A percentile compares a stretch with the other conserved stretches of the same genome.
Evolutionary conservation across 2,329 filamentous ascomycete species (phyloP).

Genomic region (Hansfordia pulvinata): DNA sequence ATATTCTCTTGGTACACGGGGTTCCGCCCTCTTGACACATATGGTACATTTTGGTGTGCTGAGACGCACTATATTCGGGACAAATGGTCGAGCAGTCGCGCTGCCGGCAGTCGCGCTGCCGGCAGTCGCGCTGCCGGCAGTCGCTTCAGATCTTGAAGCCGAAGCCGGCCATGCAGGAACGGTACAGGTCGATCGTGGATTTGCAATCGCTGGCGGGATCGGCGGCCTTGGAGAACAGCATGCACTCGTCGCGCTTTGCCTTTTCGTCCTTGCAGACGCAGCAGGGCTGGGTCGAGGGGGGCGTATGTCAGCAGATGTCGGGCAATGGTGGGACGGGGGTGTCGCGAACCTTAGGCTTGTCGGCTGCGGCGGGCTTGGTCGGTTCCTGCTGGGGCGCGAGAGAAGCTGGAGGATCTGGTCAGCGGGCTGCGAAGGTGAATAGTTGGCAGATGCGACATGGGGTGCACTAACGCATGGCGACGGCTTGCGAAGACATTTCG

Average conservation of each 20-base stretch:
- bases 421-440: too few species aligned
- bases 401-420: too few species aligned
- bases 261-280: conserved; percentile 98
- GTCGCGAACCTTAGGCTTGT: conserved; percentile 18
- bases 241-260: conserved; percentile 85
- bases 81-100: too few species aligned
- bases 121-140: too few species aligned
- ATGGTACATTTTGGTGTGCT: too few species aligned
- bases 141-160: conserved; percentile 58
- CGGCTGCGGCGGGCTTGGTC: conserved; percentile 9
- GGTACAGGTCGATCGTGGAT: conserved; percentile 72
- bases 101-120: too few species aligned
- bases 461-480: conserved; percentile 12
- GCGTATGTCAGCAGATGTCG: conserved; percentile 2
- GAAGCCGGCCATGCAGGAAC: conserved; percentile 82
- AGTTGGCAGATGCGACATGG: too few species aligned
- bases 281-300: conserved; percentile 55
- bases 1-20: too few species aligned
- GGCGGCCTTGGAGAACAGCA: conserved; percentile 83
- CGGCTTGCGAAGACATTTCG: conserved; percentile 8
- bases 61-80: too few species aligned
- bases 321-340: neutral
- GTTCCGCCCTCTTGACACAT: too few species aligned
- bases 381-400: conserved; percentile 11
- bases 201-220: conserved; percentile 78